These are phyloP conservation scores for Tillandsia fasciculata DNA, from an alignment of 176 grass and related monocot genomes.

Conservation along the genomic window DNA sequence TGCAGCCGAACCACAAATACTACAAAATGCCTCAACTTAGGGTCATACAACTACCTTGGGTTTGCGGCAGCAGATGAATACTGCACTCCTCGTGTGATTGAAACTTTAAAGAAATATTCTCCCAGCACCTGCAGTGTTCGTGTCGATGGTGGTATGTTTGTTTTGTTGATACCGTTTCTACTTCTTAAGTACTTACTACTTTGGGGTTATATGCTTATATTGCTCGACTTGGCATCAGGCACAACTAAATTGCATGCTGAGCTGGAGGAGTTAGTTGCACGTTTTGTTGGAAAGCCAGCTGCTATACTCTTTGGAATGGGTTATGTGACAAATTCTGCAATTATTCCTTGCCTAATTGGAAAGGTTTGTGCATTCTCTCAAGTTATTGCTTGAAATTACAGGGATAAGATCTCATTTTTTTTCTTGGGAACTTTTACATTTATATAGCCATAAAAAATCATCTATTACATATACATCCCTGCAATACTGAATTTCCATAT, in stretches of 20 bases:
- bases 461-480: too few species aligned
- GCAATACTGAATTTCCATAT: too few species aligned
- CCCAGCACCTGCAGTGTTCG: slow-evolving; percentile 66
- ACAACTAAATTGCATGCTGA: slow-evolving; percentile 61
- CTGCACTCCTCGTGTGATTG: slow-evolving; percentile 65
- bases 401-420: not conserved
- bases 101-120: slow-evolving; percentile 72
- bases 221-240: slow-evolving; percentile 31
- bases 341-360: slow-evolving; percentile 63
- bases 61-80: slow-evolving; percentile 91
- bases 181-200: not conserved
- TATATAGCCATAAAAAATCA: not conserved
- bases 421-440: not conserved
- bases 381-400: not conserved
- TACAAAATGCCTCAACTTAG: slow-evolving; percentile 62
- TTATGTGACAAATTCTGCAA: slow-evolving; percentile 70
- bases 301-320: slow-evolving; percentile 82
- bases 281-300: slow-evolving; percentile 67
- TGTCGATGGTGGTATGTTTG: slow-evolving; percentile 51
- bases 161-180: not conserved
- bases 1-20: slow-evolving; percentile 56
- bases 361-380: slow-evolving; percentile 38
- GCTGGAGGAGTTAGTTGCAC: slow-evolving; percentile 51
- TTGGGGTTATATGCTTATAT: slow-evolving; percentile 1
- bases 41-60: slow-evolving; percentile 87